Evolutionary conservation across 148 eudicot species (phyloP).

Genomic region (Gaultheria prostrata): DNA sequence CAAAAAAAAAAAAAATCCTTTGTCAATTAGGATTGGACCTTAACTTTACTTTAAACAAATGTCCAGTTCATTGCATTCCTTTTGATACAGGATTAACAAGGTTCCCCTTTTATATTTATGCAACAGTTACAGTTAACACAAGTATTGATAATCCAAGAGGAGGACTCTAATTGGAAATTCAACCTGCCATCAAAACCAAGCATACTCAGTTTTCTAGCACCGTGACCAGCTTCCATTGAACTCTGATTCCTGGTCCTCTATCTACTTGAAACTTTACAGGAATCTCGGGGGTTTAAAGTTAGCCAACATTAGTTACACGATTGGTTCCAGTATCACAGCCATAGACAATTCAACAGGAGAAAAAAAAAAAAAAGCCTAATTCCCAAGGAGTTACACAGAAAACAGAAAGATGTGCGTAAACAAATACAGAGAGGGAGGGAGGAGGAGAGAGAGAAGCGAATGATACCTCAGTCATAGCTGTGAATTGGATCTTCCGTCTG

Average conservation of each 20-base stretch:
- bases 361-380: not conserved
- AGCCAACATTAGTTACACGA: not conserved
- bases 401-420: not conserved
- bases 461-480: constrained; percentile 22
- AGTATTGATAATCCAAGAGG: not conserved
- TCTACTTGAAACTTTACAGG: not conserved
- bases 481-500: constrained; percentile 7
- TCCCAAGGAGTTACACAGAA: not conserved
- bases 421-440: not conserved
- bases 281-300: not conserved
- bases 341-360: not conserved
- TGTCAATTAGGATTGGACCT: not conserved
- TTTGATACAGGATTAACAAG: not conserved
- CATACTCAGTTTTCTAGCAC: not conserved
- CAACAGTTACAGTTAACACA: not conserved
- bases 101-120: not conserved
- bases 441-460: not conserved
- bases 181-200: not conserved
- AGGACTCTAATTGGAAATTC: not conserved
- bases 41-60: not conserved
- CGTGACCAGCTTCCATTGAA: not conserved
- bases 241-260: not conserved
- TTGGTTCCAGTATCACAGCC: not conserved
- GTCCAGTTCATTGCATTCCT: not conserved
- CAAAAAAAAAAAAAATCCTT: too few relatives aligned